Conservation (phyloP, 768 basidiomycete genomes). For the Lactarius sanguifluus region DNA sequence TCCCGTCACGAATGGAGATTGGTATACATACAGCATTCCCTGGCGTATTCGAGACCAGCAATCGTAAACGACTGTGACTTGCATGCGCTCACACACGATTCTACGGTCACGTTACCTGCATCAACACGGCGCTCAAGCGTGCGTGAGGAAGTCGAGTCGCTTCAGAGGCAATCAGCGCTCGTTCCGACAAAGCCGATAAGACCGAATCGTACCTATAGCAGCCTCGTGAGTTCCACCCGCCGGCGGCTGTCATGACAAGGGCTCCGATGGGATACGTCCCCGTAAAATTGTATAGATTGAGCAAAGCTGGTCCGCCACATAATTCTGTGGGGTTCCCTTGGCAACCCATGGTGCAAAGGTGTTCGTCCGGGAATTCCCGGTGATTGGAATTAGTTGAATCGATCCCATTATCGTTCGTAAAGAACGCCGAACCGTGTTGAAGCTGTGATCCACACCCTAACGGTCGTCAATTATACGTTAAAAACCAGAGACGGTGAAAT, state of each 20-base stretch:
- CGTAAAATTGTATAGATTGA: not conserved
- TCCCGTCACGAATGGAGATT: not conserved
- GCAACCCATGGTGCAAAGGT: not conserved
- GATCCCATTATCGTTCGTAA: not conserved
- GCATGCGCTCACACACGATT: slow-evolving; percentile 4
- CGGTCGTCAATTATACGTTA: not conserved
- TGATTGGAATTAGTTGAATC: not conserved
- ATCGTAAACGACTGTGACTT: slow-evolving; percentile 3
- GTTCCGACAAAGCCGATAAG: not conserved
- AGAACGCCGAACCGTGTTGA: not conserved
- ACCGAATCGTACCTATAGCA: not conserved
- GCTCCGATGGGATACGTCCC: slow-evolving; percentile 2
- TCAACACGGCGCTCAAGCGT: slow-evolving; percentile 12
- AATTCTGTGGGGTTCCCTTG: not conserved
- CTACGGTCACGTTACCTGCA: slow-evolving; percentile 12
- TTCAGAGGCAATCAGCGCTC: not conserved
- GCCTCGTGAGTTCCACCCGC: not conserved
- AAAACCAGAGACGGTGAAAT: not conserved
- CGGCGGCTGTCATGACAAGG: not conserved
- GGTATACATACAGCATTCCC: slow-evolving; percentile 10
- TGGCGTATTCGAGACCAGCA: slow-evolving; percentile 10
- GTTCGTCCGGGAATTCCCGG: not conserved
- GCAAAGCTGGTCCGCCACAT: not conserved
- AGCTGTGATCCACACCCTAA: not conserved
- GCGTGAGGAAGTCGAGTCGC: slow-evolving; percentile 4